Percentiles rank a stretch among this genome's conserved stretches.
Conservation (phyloP, 2,329 filamentous ascomycete genomes). For the Monilinia aucupariae region DNA sequence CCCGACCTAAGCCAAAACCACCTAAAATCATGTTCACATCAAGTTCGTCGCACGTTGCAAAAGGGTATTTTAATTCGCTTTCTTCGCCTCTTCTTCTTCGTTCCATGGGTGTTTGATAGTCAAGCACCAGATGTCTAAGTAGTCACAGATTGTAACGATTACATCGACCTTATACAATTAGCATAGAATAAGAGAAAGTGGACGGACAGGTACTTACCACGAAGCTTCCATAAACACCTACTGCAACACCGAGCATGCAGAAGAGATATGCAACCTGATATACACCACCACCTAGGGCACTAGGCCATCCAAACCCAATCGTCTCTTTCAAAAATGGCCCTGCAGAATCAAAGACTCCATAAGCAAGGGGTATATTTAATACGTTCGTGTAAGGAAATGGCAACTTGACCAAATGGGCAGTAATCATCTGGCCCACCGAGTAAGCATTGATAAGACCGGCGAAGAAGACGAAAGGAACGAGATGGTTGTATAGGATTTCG, state of each 20-base stretch:
- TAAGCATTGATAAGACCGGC: constrained; percentile 90
- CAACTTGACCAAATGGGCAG: constrained; percentile 82
- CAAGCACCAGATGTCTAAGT: constrained; percentile 96
- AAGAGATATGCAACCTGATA: constrained; percentile 93
- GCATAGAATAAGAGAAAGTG: constrained; percentile 5
- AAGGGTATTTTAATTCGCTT: constrained; percentile 21
- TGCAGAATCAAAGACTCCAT: constrained; percentile 73
- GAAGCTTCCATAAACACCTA: constrained; percentile 96
- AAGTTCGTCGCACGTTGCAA: background rate
- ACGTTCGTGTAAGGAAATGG: constrained; percentile 90
- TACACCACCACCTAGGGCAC: constrained; percentile 65
- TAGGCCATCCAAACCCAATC: constrained; percentile 63
- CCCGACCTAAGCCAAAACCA: background rate
- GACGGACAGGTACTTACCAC: constrained; percentile 48
- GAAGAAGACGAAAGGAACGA: constrained; percentile 86
- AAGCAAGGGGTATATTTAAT: constrained; percentile 68
- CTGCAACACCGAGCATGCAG: constrained; percentile 72
- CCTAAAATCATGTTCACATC: constrained; percentile 6
- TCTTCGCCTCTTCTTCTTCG: constrained; percentile 36
- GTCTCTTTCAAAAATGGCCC: constrained; percentile 61
- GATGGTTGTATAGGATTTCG: constrained; percentile 70
- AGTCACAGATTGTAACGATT: constrained; percentile 96
- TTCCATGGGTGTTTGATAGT: constrained; percentile 81
- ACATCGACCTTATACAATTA: constrained; percentile 61
- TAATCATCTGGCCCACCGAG: constrained; percentile 92